A percentile compares a stretch with the other conserved stretches of the same genome.
Conservation (phyloP, 108 stramenopile genomes). For the Licmophora abbreviata region DNA sequence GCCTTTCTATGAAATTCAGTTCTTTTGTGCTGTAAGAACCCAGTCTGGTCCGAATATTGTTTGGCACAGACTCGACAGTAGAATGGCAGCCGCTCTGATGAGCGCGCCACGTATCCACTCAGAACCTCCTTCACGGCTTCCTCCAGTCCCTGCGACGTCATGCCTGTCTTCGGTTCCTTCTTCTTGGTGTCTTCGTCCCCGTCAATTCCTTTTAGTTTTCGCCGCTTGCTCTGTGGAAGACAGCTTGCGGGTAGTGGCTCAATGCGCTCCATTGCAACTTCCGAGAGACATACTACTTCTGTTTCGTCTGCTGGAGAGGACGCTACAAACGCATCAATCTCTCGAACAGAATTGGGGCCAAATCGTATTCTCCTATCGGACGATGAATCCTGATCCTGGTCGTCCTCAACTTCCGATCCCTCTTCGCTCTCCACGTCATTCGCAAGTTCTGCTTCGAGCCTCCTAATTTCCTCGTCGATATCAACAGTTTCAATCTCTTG, state of each 20-base stretch:
- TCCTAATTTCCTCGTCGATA: constrained; percentile 71
- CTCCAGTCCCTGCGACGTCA: constrained; percentile 36
- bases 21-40: constrained; percentile 54
- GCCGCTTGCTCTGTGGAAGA: constrained; percentile 29
- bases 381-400: constrained; percentile 13
- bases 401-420: constrained; percentile 23
- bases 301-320: constrained; percentile 3
- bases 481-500: constrained; percentile 24
- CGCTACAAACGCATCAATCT: constrained; percentile 3
- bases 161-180: constrained; percentile 15
- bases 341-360: constrained; percentile 6
- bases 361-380: constrained; percentile 10
- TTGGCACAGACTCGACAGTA: constrained; percentile 84
- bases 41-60: constrained; percentile 50
- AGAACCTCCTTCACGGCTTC: constrained; percentile 75
- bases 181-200: constrained; percentile 10
- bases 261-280: constrained; percentile 49
- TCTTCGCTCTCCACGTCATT: constrained; percentile 9
- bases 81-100: constrained; percentile 71
- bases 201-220: constrained; percentile 20
- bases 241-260: constrained; percentile 39
- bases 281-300: constrained; percentile 50
- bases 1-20: constrained; percentile 73
- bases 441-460: constrained; percentile 70
- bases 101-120: constrained; percentile 58